Evolutionary conservation across 139 green algal genomes (phyloP), one percentile per base, ranked within the genome.

Genomic region (Chlorella sp.): DNA sequence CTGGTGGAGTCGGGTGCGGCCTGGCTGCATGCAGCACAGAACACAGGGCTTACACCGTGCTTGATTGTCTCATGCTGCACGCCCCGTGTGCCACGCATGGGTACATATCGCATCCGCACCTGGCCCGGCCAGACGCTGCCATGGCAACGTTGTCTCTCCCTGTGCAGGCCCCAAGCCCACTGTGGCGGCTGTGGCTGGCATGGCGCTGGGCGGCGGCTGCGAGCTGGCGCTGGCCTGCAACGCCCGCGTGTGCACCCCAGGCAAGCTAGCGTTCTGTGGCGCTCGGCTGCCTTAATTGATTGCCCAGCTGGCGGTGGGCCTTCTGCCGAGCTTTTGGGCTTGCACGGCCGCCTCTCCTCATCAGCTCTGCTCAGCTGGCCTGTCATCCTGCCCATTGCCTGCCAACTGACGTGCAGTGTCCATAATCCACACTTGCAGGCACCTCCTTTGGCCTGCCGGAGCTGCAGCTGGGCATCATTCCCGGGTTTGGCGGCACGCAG

Each of bases 401-500:
- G 69, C 38, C n/a, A 25, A 36, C 7, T 16, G 18, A 6, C 36
- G 16, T n/a, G 18, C 34, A 15, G 15, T 32, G 68, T 5, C 34
- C 68, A 30, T 5, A 68, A 6, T 21, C 25, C 21, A 1, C 26
- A 4, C 80, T 69, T 21, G 84, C 93, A 75, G 93, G 93, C 68
- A 92, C 94, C 36, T 91, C 92, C 74, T 84, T 99, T 38, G 98
- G 97, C 26, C 92, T 99, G 81, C 97, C 97, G 18, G 98, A 99
- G 92, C 91, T 99, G 83, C 89, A 96, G 81, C 93, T 99, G 28
- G 97, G 97, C 76, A 98, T 99, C 88, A 96, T 99, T 44, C 97
- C 97, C 25, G 98, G 98, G 30, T 99, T 99, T 92, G 98, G 98
- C 21, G 98, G 98, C 86, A 99, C 98, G 5, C 95, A 99, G 92